Percentiles rank a stretch among this genome's conserved stretches.
phyloP scores from a whole-genome alignment of 179 eudicot genomes.

The Vitellaria paradoxa region DNA sequence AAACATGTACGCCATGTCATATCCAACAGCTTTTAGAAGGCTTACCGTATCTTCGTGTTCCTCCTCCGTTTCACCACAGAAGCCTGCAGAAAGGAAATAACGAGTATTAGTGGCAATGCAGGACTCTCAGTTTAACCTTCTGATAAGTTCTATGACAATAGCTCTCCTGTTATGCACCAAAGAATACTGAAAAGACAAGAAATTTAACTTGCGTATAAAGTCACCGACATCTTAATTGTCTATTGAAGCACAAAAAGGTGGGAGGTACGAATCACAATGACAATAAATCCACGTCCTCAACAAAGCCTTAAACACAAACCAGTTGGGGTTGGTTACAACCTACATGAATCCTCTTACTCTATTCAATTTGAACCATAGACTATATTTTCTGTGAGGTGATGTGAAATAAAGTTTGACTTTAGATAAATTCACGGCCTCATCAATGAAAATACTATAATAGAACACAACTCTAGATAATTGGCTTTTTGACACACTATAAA shows the following conservation, averaged over 20 bases:
- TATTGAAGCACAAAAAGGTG: no score
- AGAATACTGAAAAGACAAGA: background rate
- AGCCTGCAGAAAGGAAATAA: conserved; percentile 47
- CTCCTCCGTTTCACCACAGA: conserved; percentile 95
- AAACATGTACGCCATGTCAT: conserved; percentile 99
- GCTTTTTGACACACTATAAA: no score
- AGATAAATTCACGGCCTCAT: no score
- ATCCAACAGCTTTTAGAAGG: conserved; percentile 74
- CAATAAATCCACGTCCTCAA: background rate
- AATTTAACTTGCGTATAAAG: background rate
- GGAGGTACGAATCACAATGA: background rate
- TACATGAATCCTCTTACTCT: no score
- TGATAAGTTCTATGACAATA: background rate
- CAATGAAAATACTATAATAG: no score
- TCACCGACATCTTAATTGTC: background rate
- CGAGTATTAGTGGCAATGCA: background rate
- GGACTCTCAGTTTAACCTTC: background rate
- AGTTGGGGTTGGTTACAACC: no score
- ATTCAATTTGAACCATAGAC: no score
- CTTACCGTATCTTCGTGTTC: conserved; percentile 80
- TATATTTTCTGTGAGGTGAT: no score
- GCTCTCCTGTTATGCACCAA: background rate
- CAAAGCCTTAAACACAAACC: no score
- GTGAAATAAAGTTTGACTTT: no score
- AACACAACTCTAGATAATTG: no score